These are phyloP conservation scores for Podospora appendiculata DNA, from an alignment of 495 filamentous ascomycete species.

Conservation along the genomic window DNA sequence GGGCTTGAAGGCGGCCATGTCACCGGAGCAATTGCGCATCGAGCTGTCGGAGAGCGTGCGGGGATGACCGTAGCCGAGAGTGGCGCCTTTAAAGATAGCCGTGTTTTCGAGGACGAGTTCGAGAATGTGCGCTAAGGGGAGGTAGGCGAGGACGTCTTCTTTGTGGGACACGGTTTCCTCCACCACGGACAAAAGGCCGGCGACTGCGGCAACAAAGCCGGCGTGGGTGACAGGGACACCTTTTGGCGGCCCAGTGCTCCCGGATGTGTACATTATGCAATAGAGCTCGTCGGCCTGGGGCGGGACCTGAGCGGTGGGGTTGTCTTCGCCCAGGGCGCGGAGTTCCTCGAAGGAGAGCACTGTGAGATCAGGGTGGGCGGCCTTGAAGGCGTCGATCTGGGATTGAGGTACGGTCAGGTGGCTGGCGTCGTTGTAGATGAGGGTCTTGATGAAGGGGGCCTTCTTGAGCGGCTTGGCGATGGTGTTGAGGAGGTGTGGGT, in stretches of 20 bases:
- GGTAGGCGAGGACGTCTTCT: slow-evolving; percentile 70
- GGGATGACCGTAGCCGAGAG: slow-evolving; percentile 81
- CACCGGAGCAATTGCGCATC: slow-evolving; percentile 43
- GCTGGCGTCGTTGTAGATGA: slow-evolving; percentile 38
- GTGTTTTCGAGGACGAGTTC: slow-evolving; percentile 74
- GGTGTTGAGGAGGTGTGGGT: slow-evolving; percentile 51
- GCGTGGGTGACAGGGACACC: slow-evolving; percentile 76
- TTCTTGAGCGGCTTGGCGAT: slow-evolving; percentile 32
- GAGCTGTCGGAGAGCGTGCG: slow-evolving; percentile 65
- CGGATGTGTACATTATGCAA: slow-evolving; percentile 95
- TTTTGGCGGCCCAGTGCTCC: slow-evolving; percentile 84
- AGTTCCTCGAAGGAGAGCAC: slow-evolving; percentile 38
- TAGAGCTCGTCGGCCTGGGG: slow-evolving; percentile 63
- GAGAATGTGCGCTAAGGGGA: slow-evolving; percentile 87
- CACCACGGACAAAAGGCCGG: slow-evolving; percentile 33
- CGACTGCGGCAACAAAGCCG: slow-evolving; percentile 60
- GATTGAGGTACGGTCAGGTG: slow-evolving; percentile 30
- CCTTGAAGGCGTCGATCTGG: slow-evolving; percentile 35
- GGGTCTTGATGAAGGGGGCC: slow-evolving; percentile 30
- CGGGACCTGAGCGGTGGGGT: slow-evolving; percentile 55
- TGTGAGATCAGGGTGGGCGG: slow-evolving; percentile 29
- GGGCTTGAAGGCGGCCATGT: slow-evolving; percentile 73
- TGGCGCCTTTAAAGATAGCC: slow-evolving; percentile 62
- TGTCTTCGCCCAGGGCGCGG: slow-evolving; percentile 51
- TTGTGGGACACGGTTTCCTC: slow-evolving; percentile 39